Evolutionary conservation across 2,329 filamentous ascomycete species (phyloP).

Genomic region (Neonectria ditissima): DNA sequence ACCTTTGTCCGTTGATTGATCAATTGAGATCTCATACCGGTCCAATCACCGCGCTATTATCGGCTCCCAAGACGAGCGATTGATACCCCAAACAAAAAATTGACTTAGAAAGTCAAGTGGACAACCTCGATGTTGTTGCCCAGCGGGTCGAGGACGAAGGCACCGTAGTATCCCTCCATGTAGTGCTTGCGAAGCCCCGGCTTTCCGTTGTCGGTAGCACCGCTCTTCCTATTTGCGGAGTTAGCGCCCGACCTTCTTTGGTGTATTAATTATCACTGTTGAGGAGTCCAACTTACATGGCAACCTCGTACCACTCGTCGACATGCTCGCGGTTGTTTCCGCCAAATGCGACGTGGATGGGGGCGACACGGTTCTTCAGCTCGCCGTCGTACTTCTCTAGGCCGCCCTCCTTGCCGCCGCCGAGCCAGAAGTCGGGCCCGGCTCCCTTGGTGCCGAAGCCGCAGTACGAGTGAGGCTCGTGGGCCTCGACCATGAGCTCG

Average conservation of each 20-base stretch:
- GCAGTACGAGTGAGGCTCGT: conserved; percentile 32
- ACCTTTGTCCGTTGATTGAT: neutral
- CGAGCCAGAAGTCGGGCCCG: conserved; percentile 43
- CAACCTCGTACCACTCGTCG: conserved; percentile 41
- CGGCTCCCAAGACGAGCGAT: neutral
- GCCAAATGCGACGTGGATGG: conserved; percentile 41
- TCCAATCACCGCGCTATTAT: neutral
- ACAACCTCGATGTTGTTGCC: conserved; percentile 67
- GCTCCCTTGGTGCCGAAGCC: conserved; percentile 36
- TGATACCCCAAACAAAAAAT: conserved; percentile 3
- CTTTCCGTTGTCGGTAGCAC: conserved; percentile 61
- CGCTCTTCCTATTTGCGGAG: conserved; percentile 50
- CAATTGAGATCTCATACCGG: neutral
- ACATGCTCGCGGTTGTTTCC: conserved; percentile 34
- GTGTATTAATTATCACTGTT: fast-evolving
- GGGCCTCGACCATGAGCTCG: conserved; percentile 34
- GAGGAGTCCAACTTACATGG: conserved; percentile 38
- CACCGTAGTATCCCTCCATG: conserved; percentile 60
- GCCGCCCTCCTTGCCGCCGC: conserved; percentile 28
- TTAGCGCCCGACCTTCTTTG: neutral
- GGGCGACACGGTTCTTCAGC: conserved; percentile 34
- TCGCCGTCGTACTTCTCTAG: conserved; percentile 42
- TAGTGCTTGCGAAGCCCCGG: conserved; percentile 60
- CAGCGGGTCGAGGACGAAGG: conserved; percentile 62
- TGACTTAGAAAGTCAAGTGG: conserved; percentile 28